These are phyloP conservation scores for Leishmania turanica DNA, from an alignment of 208 protist genomes.

Conservation along the genomic window DNA sequence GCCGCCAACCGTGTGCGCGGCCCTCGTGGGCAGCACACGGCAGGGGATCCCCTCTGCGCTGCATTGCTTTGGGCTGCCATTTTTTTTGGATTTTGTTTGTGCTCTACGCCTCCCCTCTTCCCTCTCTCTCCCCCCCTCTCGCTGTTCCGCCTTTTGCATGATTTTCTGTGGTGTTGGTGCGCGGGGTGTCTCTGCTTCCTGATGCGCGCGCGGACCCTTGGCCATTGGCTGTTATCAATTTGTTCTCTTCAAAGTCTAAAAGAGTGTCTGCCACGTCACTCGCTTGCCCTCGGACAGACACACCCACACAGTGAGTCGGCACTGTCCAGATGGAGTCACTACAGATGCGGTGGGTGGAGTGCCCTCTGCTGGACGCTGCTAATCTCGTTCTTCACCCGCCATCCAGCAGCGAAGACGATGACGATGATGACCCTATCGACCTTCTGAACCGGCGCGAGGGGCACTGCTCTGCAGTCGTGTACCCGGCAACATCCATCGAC, in stretches of 20 bases:
- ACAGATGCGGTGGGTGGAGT: slow-evolving; percentile 54
- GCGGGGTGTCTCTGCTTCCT: not conserved
- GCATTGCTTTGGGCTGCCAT: not conserved
- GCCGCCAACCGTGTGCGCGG: not conserved
- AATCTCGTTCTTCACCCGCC: slow-evolving; percentile 20
- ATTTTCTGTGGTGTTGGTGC: not conserved
- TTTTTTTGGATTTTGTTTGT: not conserved
- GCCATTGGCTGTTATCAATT: not conserved
- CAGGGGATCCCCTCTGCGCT: not conserved
- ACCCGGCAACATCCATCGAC: not conserved
- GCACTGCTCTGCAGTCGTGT: slow-evolving; percentile 57
- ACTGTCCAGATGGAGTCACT: slow-evolving; percentile 12
- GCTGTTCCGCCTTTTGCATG: not conserved
- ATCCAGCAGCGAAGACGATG: slow-evolving; percentile 20
- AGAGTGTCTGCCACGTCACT: not conserved
- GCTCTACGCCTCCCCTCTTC: not conserved
- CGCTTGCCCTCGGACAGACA: not conserved
- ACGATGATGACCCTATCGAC: slow-evolving; percentile 37
- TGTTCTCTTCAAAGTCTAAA: too few relatives aligned
- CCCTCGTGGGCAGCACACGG: not conserved
- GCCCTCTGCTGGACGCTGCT: slow-evolving; percentile 27
- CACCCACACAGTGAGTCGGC: not conserved
- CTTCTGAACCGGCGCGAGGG: slow-evolving; percentile 63
- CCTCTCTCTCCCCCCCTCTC: not conserved
- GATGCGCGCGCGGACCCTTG: not conserved